Conservation (phyloP, 805 yeast genomes). For the Myxozyma mucilagina region DNA sequence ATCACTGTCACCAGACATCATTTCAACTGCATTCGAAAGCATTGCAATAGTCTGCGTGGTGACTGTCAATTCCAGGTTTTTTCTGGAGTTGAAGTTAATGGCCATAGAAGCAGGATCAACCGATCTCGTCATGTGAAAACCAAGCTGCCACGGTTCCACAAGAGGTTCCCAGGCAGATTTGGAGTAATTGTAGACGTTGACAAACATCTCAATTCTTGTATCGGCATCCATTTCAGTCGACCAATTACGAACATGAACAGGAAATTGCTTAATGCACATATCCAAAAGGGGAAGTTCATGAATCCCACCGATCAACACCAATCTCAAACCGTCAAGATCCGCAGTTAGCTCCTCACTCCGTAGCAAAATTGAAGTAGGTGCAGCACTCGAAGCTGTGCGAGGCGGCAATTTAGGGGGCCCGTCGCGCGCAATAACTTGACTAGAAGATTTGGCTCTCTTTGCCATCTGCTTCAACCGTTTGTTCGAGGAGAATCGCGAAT, state of each 20-base stretch:
- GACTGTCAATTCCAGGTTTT: slow-evolving; percentile 74
- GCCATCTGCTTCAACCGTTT: slow-evolving; percentile 22
- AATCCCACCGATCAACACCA: slow-evolving; percentile 85
- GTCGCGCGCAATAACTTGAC: neutral
- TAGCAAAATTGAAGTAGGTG: slow-evolving; percentile 44
- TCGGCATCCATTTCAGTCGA: slow-evolving; percentile 76
- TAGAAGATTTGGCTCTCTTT: neutral
- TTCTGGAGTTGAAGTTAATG: slow-evolving; percentile 72
- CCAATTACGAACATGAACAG: slow-evolving; percentile 74
- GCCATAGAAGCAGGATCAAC: slow-evolving; percentile 49
- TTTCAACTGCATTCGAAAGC: slow-evolving; percentile 57
- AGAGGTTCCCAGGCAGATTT: slow-evolving; percentile 95
- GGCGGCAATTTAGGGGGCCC: neutral
- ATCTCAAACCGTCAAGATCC: slow-evolving; percentile 70
- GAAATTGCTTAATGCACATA: slow-evolving; percentile 69
- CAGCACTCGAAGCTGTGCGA: neutral
- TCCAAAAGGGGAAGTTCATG: slow-evolving; percentile 89
- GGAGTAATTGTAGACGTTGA: slow-evolving; percentile 83
- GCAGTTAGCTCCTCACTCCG: slow-evolving; percentile 69
- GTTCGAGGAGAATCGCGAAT: slow-evolving; percentile 31
- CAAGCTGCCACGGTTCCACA: slow-evolving; percentile 82
- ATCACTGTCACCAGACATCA: slow-evolving; percentile 32
- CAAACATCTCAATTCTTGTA: slow-evolving; percentile 60
- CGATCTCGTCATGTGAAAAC: slow-evolving; percentile 47
- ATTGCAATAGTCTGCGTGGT: slow-evolving; percentile 81